Conservation (phyloP, 176 grass and related monocot species). For the Hordeum vulgare region DNA sequence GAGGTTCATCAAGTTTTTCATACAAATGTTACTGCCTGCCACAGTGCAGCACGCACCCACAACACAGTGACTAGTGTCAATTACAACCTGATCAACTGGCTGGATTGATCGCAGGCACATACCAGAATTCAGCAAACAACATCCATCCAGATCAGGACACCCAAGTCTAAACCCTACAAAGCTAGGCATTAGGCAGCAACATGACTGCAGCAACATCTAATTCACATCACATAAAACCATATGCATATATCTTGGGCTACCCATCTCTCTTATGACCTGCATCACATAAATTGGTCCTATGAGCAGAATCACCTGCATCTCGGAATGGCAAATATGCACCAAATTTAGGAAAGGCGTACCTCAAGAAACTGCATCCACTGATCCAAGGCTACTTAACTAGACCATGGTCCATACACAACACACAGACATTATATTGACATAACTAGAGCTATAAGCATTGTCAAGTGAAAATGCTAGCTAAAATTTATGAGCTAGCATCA, state of each 20-base stretch:
- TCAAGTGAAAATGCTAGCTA: slow-evolving; percentile 13
- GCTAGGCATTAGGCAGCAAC: neutral
- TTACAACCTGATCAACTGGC: slow-evolving; percentile 31
- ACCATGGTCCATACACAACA: slow-evolving; percentile 38
- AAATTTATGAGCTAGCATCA: slow-evolving; percentile 23
- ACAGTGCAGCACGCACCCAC: slow-evolving; percentile 7
- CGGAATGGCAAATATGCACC: neutral
- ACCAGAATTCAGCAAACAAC: neutral
- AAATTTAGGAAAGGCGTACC: neutral
- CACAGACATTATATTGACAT: slow-evolving; percentile 23
- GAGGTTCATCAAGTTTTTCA: neutral
- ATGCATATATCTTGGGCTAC: slow-evolving; percentile 10
- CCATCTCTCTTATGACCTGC: slow-evolving; percentile 2
- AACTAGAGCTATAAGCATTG: slow-evolving; percentile 19
- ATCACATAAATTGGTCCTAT: neutral
- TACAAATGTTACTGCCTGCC: slow-evolving; percentile 15
- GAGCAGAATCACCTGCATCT: neutral
- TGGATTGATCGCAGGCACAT: slow-evolving; percentile 25
- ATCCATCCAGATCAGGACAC: slow-evolving; percentile 20
- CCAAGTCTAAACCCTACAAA: slow-evolving; percentile 16
- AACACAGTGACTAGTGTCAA: slow-evolving; percentile 1
- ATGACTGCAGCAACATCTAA: slow-evolving; percentile 4
- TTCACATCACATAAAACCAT: slow-evolving; percentile 25
- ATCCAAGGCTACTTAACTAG: neutral
- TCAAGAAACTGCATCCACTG: slow-evolving; percentile 15